A percentile compares a stretch with the other conserved stretches of the same genome.
These are phyloP conservation scores for Dendrostoma leiphaemia DNA, from an alignment of 2,329 filamentous ascomycete species.

Conservation along the genomic window DNA sequence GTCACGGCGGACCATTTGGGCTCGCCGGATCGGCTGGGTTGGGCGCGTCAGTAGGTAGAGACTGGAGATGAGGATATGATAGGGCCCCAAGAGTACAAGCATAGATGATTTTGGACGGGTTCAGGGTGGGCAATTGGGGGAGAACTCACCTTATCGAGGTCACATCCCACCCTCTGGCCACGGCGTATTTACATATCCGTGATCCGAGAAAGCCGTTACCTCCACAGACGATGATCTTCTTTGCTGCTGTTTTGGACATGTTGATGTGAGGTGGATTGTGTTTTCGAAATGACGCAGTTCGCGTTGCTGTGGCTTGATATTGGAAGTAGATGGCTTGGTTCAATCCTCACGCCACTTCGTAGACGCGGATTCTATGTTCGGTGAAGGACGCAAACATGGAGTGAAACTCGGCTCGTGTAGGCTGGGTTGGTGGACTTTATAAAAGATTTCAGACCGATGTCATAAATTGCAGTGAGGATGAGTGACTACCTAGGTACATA, in stretches of 20 bases:
- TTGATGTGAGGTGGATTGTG: slow-evolving; percentile 22
- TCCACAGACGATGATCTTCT: slow-evolving; percentile 85
- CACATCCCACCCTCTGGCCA: slow-evolving; percentile 84
- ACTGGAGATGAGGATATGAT: background rate
- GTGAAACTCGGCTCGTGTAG: too few relatives aligned
- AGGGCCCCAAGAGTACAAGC: too few relatives aligned
- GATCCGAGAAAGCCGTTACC: slow-evolving; percentile 89
- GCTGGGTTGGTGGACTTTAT: too few relatives aligned
- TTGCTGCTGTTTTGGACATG: slow-evolving; percentile 56
- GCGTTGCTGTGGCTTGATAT: background rate
- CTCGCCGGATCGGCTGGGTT: slow-evolving; percentile 84
- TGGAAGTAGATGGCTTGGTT: too few relatives aligned
- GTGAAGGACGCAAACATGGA: too few relatives aligned
- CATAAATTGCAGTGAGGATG: too few relatives aligned
- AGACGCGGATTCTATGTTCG: too few relatives aligned
- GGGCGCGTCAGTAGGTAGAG: slow-evolving; percentile 6
- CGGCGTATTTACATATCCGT: slow-evolving; percentile 88
- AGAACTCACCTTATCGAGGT: slow-evolving; percentile 77
- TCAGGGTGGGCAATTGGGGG: too few relatives aligned
- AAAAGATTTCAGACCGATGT: too few relatives aligned
- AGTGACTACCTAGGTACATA: background rate
- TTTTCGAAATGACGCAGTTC: background rate
- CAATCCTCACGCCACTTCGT: too few relatives aligned
- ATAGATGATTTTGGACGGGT: too few relatives aligned
- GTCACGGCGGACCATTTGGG: slow-evolving; percentile 81